These are phyloP conservation scores for Pichia phayaonensis DNA, from an alignment of 805 yeast species.

Conservation along the genomic window DNA sequence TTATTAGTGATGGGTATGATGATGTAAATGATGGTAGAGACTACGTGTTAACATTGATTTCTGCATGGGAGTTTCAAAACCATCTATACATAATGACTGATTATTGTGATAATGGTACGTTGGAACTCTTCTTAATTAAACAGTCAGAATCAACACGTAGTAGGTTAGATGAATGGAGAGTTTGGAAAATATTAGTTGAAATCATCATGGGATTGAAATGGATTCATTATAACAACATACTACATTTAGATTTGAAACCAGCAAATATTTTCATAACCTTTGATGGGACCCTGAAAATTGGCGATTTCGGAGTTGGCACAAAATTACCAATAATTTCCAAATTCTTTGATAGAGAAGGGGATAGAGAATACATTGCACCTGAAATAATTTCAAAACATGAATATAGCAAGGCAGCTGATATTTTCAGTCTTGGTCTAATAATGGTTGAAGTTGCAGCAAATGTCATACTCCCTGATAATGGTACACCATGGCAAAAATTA, in stretches of 20 bases:
- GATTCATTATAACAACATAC: slow-evolving; percentile 67
- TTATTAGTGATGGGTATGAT: slow-evolving; percentile 3
- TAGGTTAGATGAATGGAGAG: slow-evolving; percentile 90
- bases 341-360: slow-evolving; percentile 89
- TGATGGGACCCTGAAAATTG: slow-evolving; percentile 89
- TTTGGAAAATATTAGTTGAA: slow-evolving; percentile 92
- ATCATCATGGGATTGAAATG: slow-evolving; percentile 70
- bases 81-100: slow-evolving; percentile 89
- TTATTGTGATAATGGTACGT: slow-evolving; percentile 84
- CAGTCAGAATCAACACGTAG: slow-evolving; percentile 62
- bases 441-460: slow-evolving; percentile 95
- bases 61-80: slow-evolving; percentile 76
- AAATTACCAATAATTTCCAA: slow-evolving; percentile 57
- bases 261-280: slow-evolving; percentile 91
- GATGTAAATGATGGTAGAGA: slow-evolving; percentile 32
- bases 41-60: slow-evolving; percentile 70
- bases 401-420: slow-evolving; percentile 89
- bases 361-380: slow-evolving; percentile 95
- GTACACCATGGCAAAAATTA: slow-evolving; percentile 91
- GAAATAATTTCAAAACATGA: slow-evolving; percentile 77
- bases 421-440: slow-evolving; percentile 88
- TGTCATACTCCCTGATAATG: slow-evolving; percentile 90
- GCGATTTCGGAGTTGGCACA: slow-evolving; percentile 94
- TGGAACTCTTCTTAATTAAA: slow-evolving; percentile 72
- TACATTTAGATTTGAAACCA: slow-evolving; percentile 91